Evolutionary conservation across 768 basidiomycete genomes (phyloP).

Genomic region (Artomyces pyxidatus): DNA sequence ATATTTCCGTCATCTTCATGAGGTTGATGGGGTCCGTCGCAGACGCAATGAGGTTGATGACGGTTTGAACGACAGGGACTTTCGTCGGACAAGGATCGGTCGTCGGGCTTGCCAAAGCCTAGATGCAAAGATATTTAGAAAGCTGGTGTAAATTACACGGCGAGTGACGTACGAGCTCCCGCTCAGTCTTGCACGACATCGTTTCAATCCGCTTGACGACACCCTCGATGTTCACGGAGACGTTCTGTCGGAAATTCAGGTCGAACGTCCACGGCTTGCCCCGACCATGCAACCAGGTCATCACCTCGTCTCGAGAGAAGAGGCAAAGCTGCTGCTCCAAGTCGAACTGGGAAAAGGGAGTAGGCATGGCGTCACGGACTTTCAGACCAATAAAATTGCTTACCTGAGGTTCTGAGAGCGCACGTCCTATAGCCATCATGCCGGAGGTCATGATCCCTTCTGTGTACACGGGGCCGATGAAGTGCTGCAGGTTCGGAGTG

Average conservation of each 20-base stretch:
- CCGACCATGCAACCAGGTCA: constrained; percentile 58
- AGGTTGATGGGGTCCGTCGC: constrained; percentile 85
- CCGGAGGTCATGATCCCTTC: constrained; percentile 86
- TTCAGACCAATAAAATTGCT: constrained; percentile 13
- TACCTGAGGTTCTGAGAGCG: constrained; percentile 89
- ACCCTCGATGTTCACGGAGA: constrained; percentile 53
- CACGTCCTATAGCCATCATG: constrained; percentile 86
- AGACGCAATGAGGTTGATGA: constrained; percentile 72
- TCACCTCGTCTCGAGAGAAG: constrained; percentile 90
- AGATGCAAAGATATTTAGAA: neutral
- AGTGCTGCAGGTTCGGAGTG: constrained; percentile 92
- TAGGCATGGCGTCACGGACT: constrained; percentile 3
- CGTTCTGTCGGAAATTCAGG: constrained; percentile 43
- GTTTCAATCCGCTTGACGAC: constrained; percentile 75
- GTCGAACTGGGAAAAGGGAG: constrained; percentile 52
- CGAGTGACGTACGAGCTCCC: constrained; percentile 56
- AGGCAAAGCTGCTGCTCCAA: constrained; percentile 88
- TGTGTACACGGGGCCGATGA: constrained; percentile 80
- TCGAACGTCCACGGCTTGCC: constrained; percentile 53
- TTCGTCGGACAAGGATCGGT: constrained; percentile 30
- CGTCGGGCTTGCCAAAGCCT: constrained; percentile 25
- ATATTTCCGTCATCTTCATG: constrained; percentile 78
- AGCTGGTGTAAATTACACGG: neutral
- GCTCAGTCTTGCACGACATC: constrained; percentile 80
- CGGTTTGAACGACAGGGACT: constrained; percentile 68